Evolutionary conservation across 164 flowering plant genomes (phyloP).

Genomic region (Hamamelis virginiana): DNA sequence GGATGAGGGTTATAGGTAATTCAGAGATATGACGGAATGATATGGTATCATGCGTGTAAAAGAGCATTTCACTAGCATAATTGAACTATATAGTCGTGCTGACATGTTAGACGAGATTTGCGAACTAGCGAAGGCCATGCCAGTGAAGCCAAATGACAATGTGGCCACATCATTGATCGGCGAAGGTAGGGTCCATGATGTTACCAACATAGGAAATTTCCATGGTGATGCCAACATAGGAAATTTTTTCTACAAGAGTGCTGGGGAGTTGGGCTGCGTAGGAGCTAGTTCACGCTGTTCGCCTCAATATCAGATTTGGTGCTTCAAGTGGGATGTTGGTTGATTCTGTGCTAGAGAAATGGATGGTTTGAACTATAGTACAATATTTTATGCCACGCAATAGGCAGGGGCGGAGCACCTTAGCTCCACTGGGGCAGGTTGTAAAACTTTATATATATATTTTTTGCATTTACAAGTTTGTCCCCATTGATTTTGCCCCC

Average conservation of each 20-base stretch:
- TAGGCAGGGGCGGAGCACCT: no score
- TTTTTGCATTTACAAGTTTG: no score
- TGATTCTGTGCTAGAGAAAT: no score
- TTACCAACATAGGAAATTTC: not conserved
- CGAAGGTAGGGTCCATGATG: not conserved
- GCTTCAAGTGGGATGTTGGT: not conserved
- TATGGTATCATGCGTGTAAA: slow-evolving; percentile 43
- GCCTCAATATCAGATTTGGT: not conserved
- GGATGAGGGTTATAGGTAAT: slow-evolving; percentile 38
- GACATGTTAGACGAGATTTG: slow-evolving; percentile 15
- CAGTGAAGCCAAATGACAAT: not conserved
- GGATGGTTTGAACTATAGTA: no score
- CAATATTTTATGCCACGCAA: no score
- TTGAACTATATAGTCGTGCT: slow-evolving; percentile 38
- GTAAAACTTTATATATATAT: no score
- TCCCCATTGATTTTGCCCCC: no score
- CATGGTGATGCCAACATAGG: not conserved
- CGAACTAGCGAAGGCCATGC: slow-evolving; percentile 5
- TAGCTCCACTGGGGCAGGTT: no score
- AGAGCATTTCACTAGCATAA: slow-evolving; percentile 50
- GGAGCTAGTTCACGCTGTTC: no score
- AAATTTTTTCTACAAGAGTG: not conserved
- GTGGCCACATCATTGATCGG: not conserved
- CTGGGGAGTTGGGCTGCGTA: no score
- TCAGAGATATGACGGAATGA: slow-evolving; percentile 40